Conservation (phyloP, 2,329 filamentous ascomycete species). For the Scopulariopsis brevicaulis region DNA sequence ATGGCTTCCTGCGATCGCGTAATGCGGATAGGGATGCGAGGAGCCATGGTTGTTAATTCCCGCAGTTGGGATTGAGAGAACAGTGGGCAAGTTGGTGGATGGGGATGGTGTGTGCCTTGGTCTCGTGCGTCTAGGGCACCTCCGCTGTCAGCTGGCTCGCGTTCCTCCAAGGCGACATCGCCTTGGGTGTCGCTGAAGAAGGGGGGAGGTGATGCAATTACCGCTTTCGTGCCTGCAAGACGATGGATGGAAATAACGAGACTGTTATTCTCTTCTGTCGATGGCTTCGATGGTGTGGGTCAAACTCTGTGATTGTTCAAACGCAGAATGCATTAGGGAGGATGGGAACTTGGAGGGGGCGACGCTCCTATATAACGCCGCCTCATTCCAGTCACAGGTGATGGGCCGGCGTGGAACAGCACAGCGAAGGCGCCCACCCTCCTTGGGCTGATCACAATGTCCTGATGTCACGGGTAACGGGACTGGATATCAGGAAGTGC, state of each 20-base stretch:
- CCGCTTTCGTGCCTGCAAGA: neutral
- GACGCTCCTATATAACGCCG: neutral
- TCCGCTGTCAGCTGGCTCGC: neutral
- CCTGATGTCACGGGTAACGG: neutral
- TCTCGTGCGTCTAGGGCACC: neutral
- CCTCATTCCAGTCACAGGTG: neutral
- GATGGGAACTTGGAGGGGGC: neutral
- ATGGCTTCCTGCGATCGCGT: slow-evolving; percentile 28
- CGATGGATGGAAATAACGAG: neutral
- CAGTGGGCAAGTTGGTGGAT: neutral
- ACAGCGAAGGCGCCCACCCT: neutral
- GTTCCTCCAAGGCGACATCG: neutral
- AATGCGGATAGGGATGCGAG: neutral
- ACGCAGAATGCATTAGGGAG: neutral
- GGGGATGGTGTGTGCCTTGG: neutral
- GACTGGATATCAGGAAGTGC: neutral
- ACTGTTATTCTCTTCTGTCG: too few relatives aligned
- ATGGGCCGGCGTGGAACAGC: neutral
- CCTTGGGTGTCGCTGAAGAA: neutral
- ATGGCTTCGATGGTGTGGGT: too few relatives aligned
- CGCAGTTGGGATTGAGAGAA: neutral
- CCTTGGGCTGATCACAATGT: neutral
- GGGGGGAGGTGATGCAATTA: neutral
- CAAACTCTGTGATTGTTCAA: neutral
- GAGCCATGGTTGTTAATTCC: neutral